Base-by-base conservation (phyloP, 805 yeast species). In the Wickerhamiella musiphila region DNA sequence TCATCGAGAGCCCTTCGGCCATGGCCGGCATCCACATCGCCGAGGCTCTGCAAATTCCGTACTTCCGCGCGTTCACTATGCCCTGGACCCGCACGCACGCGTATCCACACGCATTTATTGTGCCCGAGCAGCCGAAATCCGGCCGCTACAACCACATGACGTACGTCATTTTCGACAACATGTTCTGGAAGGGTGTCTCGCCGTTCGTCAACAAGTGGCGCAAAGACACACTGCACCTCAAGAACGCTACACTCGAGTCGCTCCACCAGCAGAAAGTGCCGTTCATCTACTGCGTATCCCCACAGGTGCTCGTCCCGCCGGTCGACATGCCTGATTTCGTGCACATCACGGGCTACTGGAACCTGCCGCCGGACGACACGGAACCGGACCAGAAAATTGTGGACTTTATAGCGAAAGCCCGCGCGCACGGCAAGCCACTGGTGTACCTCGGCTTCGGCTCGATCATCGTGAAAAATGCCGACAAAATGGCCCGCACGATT, bases 21-120 rank as follows among this genome's bases (percentile, higher is more conserved):
- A 83, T 86, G 84, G 84, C 78, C 11, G 96, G 96, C 7, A 68
- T 84, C 29, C 96, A 86, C 46, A 78, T 86, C 35, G 94, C 96
- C 3, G 96, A 86, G 51, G 93, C 92, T 1, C 54, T 86, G 36
- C 69, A 72, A 14, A 77, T 86, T 35, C 93, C 96, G 0, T 86
- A 86, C 50, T 78, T 79, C 59, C 63, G 95, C 45, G 95, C 95
- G 0, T 86, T 86, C 50, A 86, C 96, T 0, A 86, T 86, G 96
- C 96, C 96, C 0, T 86, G 96, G 96, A 81, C 95, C 0, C 58
- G 93, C 38, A 84, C 96, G 1, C 64, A 93, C 43, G 93, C 94
- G 0, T 86, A 86, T 49, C 95, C 95, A 1, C 95, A 86, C 60
- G 95, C 96, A 0, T 83, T 86, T 41, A 71, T 84, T 49, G 93